phyloP scores from a whole-genome alignment of 805 yeast species.

The Kockiozyma suomiensis region DNA sequence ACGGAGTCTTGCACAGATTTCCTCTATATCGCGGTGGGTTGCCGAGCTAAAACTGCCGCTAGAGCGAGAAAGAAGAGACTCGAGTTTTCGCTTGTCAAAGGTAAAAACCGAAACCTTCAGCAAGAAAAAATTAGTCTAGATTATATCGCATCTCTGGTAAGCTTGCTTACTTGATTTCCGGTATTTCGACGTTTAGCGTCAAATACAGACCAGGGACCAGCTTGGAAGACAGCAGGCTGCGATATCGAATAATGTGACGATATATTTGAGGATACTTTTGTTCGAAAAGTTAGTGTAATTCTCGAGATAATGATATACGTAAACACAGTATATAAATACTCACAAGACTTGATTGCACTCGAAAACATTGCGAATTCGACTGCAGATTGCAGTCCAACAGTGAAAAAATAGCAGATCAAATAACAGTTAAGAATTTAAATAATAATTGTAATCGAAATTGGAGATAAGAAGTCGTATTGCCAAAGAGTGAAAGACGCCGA shows the following conservation, averaged over 20 bases:
- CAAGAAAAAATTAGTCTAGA: conserved; percentile 32
- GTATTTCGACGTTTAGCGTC: conserved; percentile 75
- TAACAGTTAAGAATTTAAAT: neutral
- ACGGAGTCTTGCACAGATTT: conserved; percentile 65
- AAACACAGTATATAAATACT: neutral
- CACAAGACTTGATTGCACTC: conserved; percentile 31
- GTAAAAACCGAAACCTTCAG: conserved; percentile 79
- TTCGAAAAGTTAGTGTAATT: neutral
- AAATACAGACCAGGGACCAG: conserved; percentile 82
- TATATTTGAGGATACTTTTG: conserved; percentile 29
- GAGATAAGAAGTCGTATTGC: no score
- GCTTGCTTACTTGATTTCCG: conserved; percentile 45
- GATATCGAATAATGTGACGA: conserved; percentile 62
- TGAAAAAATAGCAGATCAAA: neutral
- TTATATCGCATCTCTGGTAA: neutral
- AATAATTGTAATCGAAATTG: neutral
- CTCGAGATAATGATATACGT: neutral
- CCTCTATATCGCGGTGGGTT: conserved; percentile 55
- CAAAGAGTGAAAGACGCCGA: neutral
- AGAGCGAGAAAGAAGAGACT: conserved; percentile 54
- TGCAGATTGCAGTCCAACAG: neutral
- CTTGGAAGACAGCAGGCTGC: conserved; percentile 66
- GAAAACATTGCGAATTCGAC: conserved; percentile 18
- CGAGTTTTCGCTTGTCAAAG: conserved; percentile 78
- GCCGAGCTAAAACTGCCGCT: conserved; percentile 55